Percentiles rank a stretch among this genome's conserved stretches.
Evolutionary conservation across 257 asterid species (phyloP).

Genomic region (Solanum dulcamara): DNA sequence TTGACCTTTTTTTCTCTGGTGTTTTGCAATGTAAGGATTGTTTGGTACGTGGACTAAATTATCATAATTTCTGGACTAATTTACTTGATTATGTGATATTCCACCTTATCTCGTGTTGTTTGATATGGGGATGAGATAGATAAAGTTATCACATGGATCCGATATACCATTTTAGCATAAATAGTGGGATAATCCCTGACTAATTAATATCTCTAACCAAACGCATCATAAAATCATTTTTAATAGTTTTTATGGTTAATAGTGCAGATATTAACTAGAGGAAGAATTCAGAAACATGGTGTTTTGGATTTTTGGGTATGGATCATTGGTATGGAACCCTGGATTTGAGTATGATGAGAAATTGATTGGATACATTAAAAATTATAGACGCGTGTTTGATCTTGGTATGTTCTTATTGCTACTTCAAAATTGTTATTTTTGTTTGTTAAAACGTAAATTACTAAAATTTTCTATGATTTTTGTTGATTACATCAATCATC

Average conservation of each 20-base stretch:
- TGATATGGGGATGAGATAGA: background rate
- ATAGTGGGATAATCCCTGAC: background rate
- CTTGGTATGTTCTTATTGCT: conserved; percentile 38
- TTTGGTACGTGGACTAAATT: background rate
- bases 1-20: background rate
- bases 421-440: background rate
- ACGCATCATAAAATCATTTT: background rate
- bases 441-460: too few relatives aligned
- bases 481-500: background rate
- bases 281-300: conserved; percentile 38
- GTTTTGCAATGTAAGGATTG: background rate
- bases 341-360: conserved; percentile 84
- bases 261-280: background rate
- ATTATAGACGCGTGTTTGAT: conserved; percentile 79
- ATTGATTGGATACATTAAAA: conserved; percentile 68
- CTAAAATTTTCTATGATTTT: background rate
- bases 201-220: background rate
- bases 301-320: conserved; percentile 85
- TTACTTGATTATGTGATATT: background rate
- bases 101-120: background rate
- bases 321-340: conserved; percentile 94
- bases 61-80: background rate
- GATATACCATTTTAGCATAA: background rate
- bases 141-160: background rate
- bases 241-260: background rate